These are phyloP conservation scores for Strobilomyces dryophilus DNA, from an alignment of 768 basidiomycete species.

Conservation along the genomic window DNA sequence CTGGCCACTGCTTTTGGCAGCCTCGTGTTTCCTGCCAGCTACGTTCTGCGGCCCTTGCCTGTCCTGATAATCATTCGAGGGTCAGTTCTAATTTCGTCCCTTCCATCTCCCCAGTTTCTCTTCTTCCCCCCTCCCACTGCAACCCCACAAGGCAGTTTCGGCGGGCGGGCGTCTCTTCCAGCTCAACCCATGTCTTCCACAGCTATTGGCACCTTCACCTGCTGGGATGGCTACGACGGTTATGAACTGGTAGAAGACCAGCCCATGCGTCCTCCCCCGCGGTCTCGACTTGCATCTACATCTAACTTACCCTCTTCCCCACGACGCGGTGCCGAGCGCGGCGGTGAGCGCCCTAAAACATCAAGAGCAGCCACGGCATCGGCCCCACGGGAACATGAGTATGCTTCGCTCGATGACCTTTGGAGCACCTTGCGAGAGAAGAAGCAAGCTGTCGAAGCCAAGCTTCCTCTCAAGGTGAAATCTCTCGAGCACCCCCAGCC, in stretches of 20 bases:
- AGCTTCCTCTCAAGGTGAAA: slow-evolving; percentile 65
- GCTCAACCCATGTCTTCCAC: slow-evolving; percentile 28
- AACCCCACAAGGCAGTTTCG: slow-evolving; percentile 20
- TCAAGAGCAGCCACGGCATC: slow-evolving; percentile 12
- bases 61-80: slow-evolving; percentile 33
- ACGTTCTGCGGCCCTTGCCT: slow-evolving; percentile 14
- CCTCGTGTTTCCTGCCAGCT: slow-evolving; percentile 33
- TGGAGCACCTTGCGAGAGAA: slow-evolving; percentile 63
- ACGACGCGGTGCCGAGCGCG: slow-evolving; percentile 16
- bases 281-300: slow-evolving; percentile 21
- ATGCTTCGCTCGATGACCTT: slow-evolving; percentile 47
- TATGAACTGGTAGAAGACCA: slow-evolving; percentile 23
- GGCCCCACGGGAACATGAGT: slow-evolving; percentile 22
- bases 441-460: slow-evolving; percentile 65
- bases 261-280: slow-evolving; percentile 14
- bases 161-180: slow-evolving; percentile 14
- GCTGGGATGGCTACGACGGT: slow-evolving; percentile 30
- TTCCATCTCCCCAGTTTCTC: slow-evolving; percentile 13
- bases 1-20: slow-evolving; percentile 28
- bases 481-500: slow-evolving; percentile 46
- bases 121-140: slow-evolving; percentile 14
- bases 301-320: slow-evolving; percentile 10
- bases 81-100: slow-evolving; percentile 24
- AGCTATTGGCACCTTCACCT: slow-evolving; percentile 32
- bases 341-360: slow-evolving; percentile 19